phyloP scores from a whole-genome alignment of 1,284 basidiomycete genomes.

The Ganoderma sp. region DNA sequence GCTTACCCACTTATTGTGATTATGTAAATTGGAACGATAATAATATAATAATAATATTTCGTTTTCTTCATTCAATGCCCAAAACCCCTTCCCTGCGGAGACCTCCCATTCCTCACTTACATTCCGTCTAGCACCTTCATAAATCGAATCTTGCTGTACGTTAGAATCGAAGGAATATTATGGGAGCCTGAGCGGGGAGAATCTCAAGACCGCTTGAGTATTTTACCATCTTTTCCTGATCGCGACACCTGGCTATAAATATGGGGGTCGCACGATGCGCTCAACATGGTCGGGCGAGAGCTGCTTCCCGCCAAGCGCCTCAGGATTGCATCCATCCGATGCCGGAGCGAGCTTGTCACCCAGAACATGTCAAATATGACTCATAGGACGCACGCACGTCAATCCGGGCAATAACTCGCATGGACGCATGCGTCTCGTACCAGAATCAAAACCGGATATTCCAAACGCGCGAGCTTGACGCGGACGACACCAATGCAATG shows the following conservation, averaged over 20 bases:
- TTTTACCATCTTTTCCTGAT: background rate
- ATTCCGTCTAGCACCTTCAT: background rate
- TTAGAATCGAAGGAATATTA: background rate
- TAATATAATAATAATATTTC: too few species aligned
- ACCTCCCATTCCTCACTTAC: background rate
- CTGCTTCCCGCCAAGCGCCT: background rate
- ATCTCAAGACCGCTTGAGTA: background rate
- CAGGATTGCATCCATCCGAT: background rate
- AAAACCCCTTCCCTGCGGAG: too few species aligned
- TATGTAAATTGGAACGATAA: too few species aligned
- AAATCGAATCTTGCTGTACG: background rate
- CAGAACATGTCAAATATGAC: slow-evolving; percentile 10
- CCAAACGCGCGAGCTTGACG: background rate
- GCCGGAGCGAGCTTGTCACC: slow-evolving; percentile 2
- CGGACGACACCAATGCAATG: background rate
- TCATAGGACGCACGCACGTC: background rate
- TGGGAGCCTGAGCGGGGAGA: background rate
- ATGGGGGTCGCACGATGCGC: background rate
- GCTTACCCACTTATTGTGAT: too few species aligned
- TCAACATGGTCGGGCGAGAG: background rate
- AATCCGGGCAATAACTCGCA: background rate
- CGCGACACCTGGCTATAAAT: background rate
- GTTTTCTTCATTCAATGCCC: too few species aligned
- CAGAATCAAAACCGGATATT: background rate
- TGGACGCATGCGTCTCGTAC: background rate